Conservation (phyloP, 257 asterid genomes). For the Perilla frutescens region DNA sequence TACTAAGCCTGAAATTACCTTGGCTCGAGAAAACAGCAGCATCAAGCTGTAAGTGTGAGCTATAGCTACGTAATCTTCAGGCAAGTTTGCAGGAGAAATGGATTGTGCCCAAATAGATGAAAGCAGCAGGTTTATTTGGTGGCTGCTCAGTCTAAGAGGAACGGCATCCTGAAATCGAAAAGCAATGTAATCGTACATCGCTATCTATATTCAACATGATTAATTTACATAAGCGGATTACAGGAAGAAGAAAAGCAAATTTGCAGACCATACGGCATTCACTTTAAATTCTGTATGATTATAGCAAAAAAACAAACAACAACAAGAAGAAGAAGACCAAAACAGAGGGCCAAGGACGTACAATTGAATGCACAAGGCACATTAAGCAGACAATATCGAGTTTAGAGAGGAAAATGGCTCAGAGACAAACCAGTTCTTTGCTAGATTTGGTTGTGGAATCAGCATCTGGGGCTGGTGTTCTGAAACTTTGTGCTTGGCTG, state of each 20-base stretch:
- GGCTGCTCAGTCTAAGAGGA: conserved; percentile 95
- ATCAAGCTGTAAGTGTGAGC: conserved; percentile 96
- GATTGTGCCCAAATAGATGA: conserved; percentile 91
- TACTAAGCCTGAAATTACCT: conserved; percentile 57
- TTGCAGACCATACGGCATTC: neutral
- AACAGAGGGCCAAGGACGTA: neutral
- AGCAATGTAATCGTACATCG: conserved; percentile 1
- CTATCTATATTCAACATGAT: neutral
- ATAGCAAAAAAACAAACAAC: neutral
- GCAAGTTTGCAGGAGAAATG: conserved; percentile 72
- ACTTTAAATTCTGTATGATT: neutral
- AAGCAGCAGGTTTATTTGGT: conserved; percentile 79
- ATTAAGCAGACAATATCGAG: neutral
- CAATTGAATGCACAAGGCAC: neutral
- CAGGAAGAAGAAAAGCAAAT: neutral
- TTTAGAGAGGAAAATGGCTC: neutral
- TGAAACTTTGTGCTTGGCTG: conserved; percentile 68
- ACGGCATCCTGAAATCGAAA: conserved; percentile 64
- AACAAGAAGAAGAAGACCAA: neutral
- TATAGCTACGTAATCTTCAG: conserved; percentile 92
- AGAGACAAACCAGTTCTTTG: conserved; percentile 56
- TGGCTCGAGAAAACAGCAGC: conserved; percentile 85
- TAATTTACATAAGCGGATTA: neutral
- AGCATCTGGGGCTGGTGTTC: conserved; percentile 50
- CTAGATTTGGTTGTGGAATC: conserved; percentile 44